Percentiles rank a stretch among this genome's conserved stretches.
phyloP scores from a whole-genome alignment of 345 rosid species.

The Kandelia obovata region DNA sequence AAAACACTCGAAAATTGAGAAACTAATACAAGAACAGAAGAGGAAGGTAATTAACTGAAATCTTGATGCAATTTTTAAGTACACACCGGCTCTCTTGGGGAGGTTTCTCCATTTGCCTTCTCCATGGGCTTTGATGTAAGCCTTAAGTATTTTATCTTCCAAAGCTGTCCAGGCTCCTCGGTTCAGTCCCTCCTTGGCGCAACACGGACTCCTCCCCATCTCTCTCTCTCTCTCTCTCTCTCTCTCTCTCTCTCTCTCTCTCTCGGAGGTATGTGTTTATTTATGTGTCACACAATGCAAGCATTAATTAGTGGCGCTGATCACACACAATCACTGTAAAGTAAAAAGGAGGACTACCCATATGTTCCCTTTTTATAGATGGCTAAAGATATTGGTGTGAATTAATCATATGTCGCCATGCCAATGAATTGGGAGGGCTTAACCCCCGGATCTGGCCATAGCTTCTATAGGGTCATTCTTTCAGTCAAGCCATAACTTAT shows the following conservation, averaged over 20 bases:
- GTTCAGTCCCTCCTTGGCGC: constrained; percentile 54
- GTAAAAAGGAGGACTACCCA: too few species aligned
- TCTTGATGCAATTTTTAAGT: not conserved
- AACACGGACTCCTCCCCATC: constrained; percentile 66
- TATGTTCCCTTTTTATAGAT: too few species aligned
- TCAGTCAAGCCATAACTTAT: too few species aligned
- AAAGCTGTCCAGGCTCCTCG: constrained; percentile 57
- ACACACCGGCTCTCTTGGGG: constrained; percentile 53
- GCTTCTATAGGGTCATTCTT: too few species aligned
- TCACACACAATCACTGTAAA: too few species aligned
- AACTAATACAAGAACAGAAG: not conserved
- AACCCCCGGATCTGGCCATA: too few species aligned
- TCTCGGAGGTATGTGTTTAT: not conserved
- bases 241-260: not conserved
- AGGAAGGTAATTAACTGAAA: not conserved
- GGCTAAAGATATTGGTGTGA: too few species aligned
- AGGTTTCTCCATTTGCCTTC: constrained; percentile 64
- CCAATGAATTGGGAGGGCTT: too few species aligned
- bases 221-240: not conserved
- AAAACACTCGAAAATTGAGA: too few species aligned
- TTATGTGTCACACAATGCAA: too few species aligned
- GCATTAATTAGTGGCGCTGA: too few species aligned
- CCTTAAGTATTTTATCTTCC: constrained; percentile 47
- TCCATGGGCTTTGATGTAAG: constrained; percentile 50
- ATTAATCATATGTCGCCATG: too few species aligned